Evolutionary conservation across 805 yeast genomes (phyloP).

Genomic region (Lipomyces starkeyi): DNA sequence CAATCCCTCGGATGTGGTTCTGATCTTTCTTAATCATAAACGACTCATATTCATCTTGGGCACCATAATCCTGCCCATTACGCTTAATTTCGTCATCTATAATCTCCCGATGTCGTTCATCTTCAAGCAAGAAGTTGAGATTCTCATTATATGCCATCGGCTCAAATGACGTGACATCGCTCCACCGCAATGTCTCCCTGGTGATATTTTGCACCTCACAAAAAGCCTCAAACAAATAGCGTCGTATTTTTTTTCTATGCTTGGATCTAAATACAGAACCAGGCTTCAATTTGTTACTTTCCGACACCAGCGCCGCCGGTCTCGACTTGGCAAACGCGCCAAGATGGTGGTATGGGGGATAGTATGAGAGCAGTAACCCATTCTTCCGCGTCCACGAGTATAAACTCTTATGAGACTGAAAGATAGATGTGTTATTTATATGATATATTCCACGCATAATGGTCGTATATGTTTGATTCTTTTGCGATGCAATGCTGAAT

Average conservation of each 20-base stretch:
- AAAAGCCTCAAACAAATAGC: slow-evolving; percentile 19
- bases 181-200: slow-evolving; percentile 28
- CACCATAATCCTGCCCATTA: slow-evolving; percentile 4
- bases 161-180: slow-evolving; percentile 26
- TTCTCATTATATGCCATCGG: slow-evolving; percentile 13
- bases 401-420: not conserved
- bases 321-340: slow-evolving; percentile 23
- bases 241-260: slow-evolving; percentile 19
- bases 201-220: slow-evolving; percentile 29
- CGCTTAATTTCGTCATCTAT: slow-evolving; percentile 5
- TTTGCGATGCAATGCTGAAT: slow-evolving; percentile 15
- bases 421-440: not conserved
- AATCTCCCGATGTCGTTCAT: slow-evolving; percentile 11
- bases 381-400: not conserved
- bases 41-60: slow-evolving; percentile 23
- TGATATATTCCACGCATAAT: slow-evolving; percentile 19
- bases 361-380: slow-evolving; percentile 10
- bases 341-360: slow-evolving; percentile 22
- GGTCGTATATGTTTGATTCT: slow-evolving; percentile 13
- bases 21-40: slow-evolving; percentile 21
- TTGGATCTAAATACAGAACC: slow-evolving; percentile 18
- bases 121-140: slow-evolving; percentile 24
- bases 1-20: slow-evolving; percentile 22
- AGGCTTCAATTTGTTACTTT: not conserved
- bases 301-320: slow-evolving; percentile 22